Conservation (phyloP, 2,329 filamentous ascomycete species). For the Ceratocystiopsis minuta region DNA sequence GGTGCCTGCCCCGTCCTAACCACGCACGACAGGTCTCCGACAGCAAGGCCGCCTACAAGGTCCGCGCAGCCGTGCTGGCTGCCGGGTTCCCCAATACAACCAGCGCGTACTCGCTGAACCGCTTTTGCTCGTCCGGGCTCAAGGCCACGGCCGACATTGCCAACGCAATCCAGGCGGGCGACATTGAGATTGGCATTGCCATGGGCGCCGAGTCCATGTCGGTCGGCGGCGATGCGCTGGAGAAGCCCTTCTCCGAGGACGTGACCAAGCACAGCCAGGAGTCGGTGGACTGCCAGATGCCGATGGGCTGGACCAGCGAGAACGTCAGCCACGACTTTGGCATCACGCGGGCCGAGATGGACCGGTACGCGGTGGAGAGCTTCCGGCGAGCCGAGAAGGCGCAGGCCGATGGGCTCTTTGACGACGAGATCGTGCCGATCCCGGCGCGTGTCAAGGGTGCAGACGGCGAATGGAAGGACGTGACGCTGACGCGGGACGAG, state of each 20-base stretch:
- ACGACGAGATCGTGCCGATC: constrained; percentile 88
- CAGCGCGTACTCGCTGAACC: constrained; percentile 66
- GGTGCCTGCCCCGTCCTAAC: too few relatives aligned
- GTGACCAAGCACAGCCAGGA: constrained; percentile 57
- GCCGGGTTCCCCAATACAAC: constrained; percentile 89
- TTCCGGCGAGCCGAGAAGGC: constrained; percentile 76
- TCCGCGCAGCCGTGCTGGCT: constrained; percentile 72
- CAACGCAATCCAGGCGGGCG: constrained; percentile 60
- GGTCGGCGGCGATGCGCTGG: constrained; percentile 48
- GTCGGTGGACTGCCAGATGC: constrained; percentile 69
- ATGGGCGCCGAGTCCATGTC: constrained; percentile 85
- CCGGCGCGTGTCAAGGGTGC: constrained; percentile 65
- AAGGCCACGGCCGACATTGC: constrained; percentile 93
- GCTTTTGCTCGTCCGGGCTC: constrained; percentile 93
- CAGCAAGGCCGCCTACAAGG: constrained; percentile 73
- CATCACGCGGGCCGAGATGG: constrained; percentile 63
- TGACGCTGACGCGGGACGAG: constrained; percentile 73
- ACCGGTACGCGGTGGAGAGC: constrained; percentile 70
- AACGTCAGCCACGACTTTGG: constrained; percentile 87
- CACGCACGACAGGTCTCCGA: constrained; percentile 43
- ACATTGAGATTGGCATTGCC: constrained; percentile 76
- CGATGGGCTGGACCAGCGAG: constrained; percentile 97
- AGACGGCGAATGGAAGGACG: constrained; percentile 59
- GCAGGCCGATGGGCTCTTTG: constrained; percentile 80
- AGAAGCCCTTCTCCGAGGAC: constrained; percentile 58